Percentiles rank a stretch among this genome's conserved stretches.
phyloP scores from a whole-genome alignment of 495 filamentous ascomycete species.

The Friedmanniomyces simplex region DNA sequence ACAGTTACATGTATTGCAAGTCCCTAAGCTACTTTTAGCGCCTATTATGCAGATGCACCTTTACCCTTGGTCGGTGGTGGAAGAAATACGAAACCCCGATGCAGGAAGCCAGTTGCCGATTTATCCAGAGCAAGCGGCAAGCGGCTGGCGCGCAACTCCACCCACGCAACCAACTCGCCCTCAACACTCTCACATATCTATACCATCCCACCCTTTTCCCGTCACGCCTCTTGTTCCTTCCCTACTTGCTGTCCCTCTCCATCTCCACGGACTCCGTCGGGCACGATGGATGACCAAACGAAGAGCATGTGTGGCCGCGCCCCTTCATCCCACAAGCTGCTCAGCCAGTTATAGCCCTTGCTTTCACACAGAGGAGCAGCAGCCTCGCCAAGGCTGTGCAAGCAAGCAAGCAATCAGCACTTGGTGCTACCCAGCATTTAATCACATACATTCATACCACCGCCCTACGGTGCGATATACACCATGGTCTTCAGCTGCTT shows the following conservation, averaged over 20 bases:
- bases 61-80: background rate
- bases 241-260: background rate
- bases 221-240: too few relatives aligned
- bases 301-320: constrained; percentile 17
- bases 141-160: background rate
- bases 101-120: background rate
- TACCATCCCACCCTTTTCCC: background rate
- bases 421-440: background rate
- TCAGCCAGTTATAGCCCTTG: constrained; percentile 7
- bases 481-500: constrained; percentile 17
- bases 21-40: too few relatives aligned
- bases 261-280: too few relatives aligned
- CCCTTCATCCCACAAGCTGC: constrained; percentile 13
- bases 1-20: background rate
- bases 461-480: background rate
- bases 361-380: background rate
- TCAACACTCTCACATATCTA: background rate
- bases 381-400: background rate
- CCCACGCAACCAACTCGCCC: background rate
- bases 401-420: background rate
- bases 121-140: background rate
- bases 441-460: background rate
- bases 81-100: background rate
- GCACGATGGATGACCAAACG: constrained; percentile 6
- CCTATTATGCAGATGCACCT: too few relatives aligned